Evolutionary conservation across 768 basidiomycete species (phyloP), one percentile per base, ranked within the genome.

Genomic region (Heimioporus sp.): DNA sequence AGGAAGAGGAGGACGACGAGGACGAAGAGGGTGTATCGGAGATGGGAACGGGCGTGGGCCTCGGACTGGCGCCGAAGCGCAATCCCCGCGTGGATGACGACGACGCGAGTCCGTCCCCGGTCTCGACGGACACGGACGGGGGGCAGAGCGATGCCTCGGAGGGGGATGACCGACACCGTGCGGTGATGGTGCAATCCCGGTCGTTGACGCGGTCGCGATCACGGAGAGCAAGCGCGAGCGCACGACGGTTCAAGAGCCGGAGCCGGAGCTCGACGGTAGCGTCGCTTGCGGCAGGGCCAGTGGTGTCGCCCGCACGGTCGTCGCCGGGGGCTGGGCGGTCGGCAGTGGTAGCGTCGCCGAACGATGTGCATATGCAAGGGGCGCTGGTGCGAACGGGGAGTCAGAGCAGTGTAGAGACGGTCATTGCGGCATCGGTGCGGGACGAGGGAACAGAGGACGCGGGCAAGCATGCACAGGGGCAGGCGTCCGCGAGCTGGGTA

Each of bases 221-320:
- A 17, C 66, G 73, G 45, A 70, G 68, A 54, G 66, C 69, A 20
- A 30, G 57, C 46, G 9, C 43, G 12, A 32, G 59, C 56, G 21
- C 37, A 36, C 60, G 55, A 40, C 52, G 56, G 36, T 31, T 57
- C 39, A 68, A 67, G 61, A 71, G 72, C 2, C 75, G 85, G 32
- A 86, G 83, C 54, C 75, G 82, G 24, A 85, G 83, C 56, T 86
- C 85, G 21, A 87, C 85, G 4, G 72, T 86, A n/a, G 86, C 80
- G 5, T 81, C 80, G 17, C 68, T 85, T 9, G 73, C 79, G 24
- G 82, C 77, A 5, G 24, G 24, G 2, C 68, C 76, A 20, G 20
- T 63, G 37, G 30, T 57, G 39, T 59, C 66, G 15, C 58, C 60
- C 19, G 30, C 51, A 16, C 46, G 51, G 32, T 57, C 58, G 37